Evolutionary conservation across 169 alveolate genomes (phyloP).

Genomic region (Nephromyces sp.): DNA sequence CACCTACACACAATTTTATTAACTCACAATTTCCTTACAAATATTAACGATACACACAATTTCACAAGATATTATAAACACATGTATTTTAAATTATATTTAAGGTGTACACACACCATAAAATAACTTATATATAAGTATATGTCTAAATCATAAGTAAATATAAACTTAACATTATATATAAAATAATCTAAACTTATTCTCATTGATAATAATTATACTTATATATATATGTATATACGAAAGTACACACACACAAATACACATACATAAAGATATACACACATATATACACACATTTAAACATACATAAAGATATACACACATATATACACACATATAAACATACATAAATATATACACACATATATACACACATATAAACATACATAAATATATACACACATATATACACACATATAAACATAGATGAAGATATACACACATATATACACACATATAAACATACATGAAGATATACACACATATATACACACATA

Average conservation of each 20-base stretch:
- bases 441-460: neutral
- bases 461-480: neutral
- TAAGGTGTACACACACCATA: slow-evolving; percentile 60
- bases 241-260: too few relatives aligned
- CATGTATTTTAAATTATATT: slow-evolving; percentile 77
- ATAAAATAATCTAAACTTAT: neutral
- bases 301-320: too few relatives aligned
- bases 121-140: neutral
- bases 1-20: neutral
- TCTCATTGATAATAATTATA: neutral
- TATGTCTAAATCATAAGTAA: neutral
- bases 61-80: slow-evolving; percentile 80
- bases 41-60: slow-evolving; percentile 40
- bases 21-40: neutral
- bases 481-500: neutral
- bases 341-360: too few relatives aligned
- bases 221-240: neutral
- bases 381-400: too few relatives aligned
- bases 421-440: neutral
- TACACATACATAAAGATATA: too few relatives aligned
- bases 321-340: too few relatives aligned
- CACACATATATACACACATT: slow-evolving; percentile 1
- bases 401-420: too few relatives aligned
- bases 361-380: too few relatives aligned
- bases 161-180: neutral